A percentile compares a stretch with the other conserved stretches of the same genome.
Evolutionary conservation across 148 eudicot species (phyloP).

Genomic region (Chenopodium suecicum): DNA sequence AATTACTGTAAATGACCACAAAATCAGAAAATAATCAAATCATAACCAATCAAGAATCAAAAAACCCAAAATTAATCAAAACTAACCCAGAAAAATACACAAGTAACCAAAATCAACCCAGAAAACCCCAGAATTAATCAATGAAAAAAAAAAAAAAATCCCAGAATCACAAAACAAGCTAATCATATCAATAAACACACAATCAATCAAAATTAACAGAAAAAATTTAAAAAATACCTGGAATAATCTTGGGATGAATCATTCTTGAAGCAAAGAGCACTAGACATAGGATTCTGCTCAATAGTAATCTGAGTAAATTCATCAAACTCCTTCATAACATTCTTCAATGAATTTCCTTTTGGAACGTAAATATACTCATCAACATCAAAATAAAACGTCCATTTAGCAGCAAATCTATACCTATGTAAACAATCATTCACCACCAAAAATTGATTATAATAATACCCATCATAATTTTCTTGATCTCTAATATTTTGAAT

Average conservation of each 20-base stretch:
- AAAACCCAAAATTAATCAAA: neutral
- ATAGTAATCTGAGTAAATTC: constrained; percentile 52
- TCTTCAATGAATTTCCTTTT: constrained; percentile 24
- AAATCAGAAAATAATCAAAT: too few relatives aligned
- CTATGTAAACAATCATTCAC: constrained; percentile 64
- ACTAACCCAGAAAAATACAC: too few relatives aligned
- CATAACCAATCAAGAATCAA: too few relatives aligned
- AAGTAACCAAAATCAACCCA: neutral
- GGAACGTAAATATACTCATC: constrained; percentile 61
- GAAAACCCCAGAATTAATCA: neutral
- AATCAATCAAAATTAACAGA: neutral
- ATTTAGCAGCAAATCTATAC: constrained; percentile 44
- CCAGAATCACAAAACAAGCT: neutral
- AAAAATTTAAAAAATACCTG: constrained; percentile 39
- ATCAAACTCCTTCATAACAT: constrained; percentile 38
- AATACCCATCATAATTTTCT: constrained; percentile 54
- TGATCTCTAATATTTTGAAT: constrained; percentile 55
- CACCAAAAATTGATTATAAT: constrained; percentile 57
- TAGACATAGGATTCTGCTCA: constrained; percentile 66
- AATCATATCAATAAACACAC: neutral
- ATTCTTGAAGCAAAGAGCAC: constrained; percentile 46
- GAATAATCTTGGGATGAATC: constrained; percentile 37
- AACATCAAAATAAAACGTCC: constrained; percentile 60
- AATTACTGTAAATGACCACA: too few relatives aligned
- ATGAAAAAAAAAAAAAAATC: neutral